Conservation (phyloP, 768 basidiomycete species). For the Tephrocybe sp. region DNA sequence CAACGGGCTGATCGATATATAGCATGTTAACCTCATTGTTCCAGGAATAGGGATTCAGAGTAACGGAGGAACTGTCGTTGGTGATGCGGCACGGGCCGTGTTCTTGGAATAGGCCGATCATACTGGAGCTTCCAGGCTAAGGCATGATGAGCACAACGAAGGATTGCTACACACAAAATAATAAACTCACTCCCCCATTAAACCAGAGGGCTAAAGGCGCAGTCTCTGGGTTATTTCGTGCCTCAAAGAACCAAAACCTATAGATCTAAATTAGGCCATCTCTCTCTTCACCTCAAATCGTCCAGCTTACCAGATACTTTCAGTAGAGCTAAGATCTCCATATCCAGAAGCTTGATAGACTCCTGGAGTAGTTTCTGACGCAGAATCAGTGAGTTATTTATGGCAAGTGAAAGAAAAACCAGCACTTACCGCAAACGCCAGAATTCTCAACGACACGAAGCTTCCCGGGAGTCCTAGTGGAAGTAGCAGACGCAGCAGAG, state of each 20-base stretch:
- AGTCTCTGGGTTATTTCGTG: slow-evolving; percentile 56
- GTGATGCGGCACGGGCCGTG: slow-evolving; percentile 70
- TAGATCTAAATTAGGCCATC: no score
- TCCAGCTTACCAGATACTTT: slow-evolving; percentile 51
- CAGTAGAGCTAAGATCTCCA: slow-evolving; percentile 51
- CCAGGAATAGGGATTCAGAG: slow-evolving; percentile 55
- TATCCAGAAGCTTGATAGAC: slow-evolving; percentile 65
- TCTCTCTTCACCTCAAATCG: neutral
- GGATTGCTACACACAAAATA: neutral
- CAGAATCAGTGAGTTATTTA: neutral
- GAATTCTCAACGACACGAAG: slow-evolving; percentile 59
- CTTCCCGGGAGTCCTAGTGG: slow-evolving; percentile 38
- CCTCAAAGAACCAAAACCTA: slow-evolving; percentile 71
- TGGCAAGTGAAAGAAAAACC: neutral
- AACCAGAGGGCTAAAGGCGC: slow-evolving; percentile 69
- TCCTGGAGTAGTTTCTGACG: slow-evolving; percentile 55
- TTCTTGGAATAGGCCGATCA: slow-evolving; percentile 72
- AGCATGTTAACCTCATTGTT: slow-evolving; percentile 54
- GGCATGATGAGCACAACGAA: neutral
- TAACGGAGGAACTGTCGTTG: slow-evolving; percentile 47
- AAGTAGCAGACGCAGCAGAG: slow-evolving; percentile 11
- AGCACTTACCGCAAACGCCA: slow-evolving; percentile 51
- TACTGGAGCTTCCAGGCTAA: slow-evolving; percentile 54
- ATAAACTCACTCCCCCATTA: slow-evolving; percentile 50
- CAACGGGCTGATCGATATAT: slow-evolving; percentile 65